Percentiles rank a stretch among this genome's conserved stretches.
phyloP scores from a whole-genome alignment of 1,284 basidiomycete genomes.

The Ceratobasidium sp. region DNA sequence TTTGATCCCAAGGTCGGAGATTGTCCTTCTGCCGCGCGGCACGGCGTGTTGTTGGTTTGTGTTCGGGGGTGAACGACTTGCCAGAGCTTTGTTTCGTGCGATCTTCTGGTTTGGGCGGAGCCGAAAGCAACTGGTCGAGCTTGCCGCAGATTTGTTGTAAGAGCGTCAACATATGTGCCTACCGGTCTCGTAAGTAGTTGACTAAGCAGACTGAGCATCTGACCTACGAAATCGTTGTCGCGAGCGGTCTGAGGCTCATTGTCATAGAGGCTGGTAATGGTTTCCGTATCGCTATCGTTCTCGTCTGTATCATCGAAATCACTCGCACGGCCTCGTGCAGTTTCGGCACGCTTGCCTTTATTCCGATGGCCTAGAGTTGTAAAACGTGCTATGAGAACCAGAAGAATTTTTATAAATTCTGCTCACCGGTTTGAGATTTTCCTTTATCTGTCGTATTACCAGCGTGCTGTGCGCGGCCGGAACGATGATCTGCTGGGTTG shows the following conservation, averaged over 20 bases:
- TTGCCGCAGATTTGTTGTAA: background rate
- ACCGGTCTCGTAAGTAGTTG: background rate
- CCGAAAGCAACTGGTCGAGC: background rate
- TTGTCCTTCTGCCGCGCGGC: no score
- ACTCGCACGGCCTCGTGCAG: background rate
- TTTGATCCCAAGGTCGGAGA: no score
- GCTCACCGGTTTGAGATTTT: no score
- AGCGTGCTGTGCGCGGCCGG: no score
- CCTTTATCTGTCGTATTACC: no score
- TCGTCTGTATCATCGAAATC: constrained; percentile 5
- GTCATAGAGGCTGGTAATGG: background rate
- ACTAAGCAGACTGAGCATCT: background rate
- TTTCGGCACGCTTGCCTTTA: background rate
- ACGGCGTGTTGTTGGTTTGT: no score
- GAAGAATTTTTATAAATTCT: no score
- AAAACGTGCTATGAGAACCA: no score
- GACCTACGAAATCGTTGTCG: background rate
- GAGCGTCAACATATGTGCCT: background rate
- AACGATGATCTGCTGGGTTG: background rate
- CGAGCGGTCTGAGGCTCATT: background rate
- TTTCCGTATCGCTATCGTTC: background rate
- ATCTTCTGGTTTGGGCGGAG: background rate
- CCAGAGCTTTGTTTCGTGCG: no score
- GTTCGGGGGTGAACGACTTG: no score
- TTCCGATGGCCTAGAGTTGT: no score